Evolutionary conservation across 2,329 filamentous ascomycete species (phyloP).

Genomic region (Tolypocladium amazonense): DNA sequence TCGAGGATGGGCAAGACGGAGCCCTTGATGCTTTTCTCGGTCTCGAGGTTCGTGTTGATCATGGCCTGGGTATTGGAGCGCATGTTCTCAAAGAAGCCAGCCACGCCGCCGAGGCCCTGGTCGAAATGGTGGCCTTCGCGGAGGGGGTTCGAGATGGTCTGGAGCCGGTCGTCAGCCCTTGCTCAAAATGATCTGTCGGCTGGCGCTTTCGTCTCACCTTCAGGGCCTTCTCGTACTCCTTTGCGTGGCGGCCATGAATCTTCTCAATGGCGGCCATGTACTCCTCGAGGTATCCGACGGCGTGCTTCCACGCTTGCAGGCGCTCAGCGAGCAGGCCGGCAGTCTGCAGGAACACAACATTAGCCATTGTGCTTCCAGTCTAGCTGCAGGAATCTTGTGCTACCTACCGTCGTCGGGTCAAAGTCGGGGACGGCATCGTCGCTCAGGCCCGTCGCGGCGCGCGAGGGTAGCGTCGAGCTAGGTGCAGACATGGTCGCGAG

Average conservation of each 20-base stretch:
- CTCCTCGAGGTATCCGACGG: constrained; percentile 81
- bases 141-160: constrained; percentile 78
- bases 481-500: constrained; percentile 18
- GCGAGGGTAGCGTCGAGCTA: constrained; percentile 28
- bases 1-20: constrained; percentile 81
- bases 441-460: constrained; percentile 35
- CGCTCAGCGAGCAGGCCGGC: constrained; percentile 77
- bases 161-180: neutral
- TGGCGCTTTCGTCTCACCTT: constrained; percentile 43
- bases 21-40: constrained; percentile 80
- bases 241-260: constrained; percentile 71
- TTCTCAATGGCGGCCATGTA: constrained; percentile 82
- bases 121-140: constrained; percentile 91
- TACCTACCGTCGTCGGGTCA: constrained; percentile 46
- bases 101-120: constrained; percentile 74
- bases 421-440: constrained; percentile 50
- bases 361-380: neutral
- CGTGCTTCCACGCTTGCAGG: constrained; percentile 92
- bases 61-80: constrained; percentile 85
- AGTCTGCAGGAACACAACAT: constrained; percentile 36
- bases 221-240: constrained; percentile 90
- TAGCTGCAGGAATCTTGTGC: neutral
- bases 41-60: constrained; percentile 81
- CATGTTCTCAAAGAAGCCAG: constrained; percentile 89
- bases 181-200: rapidly evolving